Evolutionary conservation across 805 yeast species (phyloP).

Genomic region (Metschnikowia dekortorum): DNA sequence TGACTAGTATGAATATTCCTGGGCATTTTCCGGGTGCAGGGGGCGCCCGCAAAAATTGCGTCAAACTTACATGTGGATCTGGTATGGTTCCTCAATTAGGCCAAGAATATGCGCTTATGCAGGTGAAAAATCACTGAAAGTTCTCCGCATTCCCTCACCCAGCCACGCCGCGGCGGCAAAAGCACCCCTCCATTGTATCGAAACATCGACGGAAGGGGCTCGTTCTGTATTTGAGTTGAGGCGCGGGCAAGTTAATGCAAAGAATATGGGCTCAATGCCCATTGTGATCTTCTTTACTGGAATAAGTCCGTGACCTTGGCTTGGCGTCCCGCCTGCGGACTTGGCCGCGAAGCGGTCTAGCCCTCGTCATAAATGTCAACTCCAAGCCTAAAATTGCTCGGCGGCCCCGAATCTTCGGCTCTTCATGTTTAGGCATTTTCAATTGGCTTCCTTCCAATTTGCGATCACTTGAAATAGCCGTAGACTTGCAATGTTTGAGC

Average conservation of each 20-base stretch:
- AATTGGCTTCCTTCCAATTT: no score
- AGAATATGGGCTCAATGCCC: no score
- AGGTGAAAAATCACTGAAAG: neutral
- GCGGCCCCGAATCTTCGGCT: neutral
- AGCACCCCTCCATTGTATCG: neutral
- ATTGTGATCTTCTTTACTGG: no score
- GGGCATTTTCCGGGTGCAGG: conserved; percentile 3
- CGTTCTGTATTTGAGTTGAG: no score
- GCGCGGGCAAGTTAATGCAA: no score
- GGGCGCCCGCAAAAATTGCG: neutral
- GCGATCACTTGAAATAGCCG: no score
- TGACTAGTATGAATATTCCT: conserved; percentile 3
- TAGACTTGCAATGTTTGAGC: no score
- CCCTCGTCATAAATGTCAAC: neutral
- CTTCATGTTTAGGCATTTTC: no score
- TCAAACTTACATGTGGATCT: neutral
- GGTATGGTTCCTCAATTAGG: neutral
- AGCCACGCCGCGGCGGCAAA: neutral
- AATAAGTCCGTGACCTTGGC: neutral
- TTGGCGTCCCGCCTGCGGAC: neutral
- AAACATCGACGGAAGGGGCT: no score
- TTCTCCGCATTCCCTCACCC: neutral
- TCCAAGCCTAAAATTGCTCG: neutral
- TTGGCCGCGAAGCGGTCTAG: neutral
- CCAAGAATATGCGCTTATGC: neutral